Conservation (phyloP, 257 asterid species). For the Jacaranda copaia region DNA sequence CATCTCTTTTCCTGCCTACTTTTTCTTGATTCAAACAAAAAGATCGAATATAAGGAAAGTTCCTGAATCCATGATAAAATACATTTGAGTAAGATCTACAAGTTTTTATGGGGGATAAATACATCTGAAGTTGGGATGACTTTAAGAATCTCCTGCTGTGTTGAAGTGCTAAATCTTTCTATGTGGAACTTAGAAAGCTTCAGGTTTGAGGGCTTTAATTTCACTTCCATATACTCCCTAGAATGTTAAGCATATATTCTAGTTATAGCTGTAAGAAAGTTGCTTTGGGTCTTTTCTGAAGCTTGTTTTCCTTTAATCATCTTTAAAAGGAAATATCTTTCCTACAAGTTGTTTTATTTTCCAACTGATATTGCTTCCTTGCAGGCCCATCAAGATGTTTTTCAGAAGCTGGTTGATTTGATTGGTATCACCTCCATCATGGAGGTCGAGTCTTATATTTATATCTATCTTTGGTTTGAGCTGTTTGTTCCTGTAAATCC, state of each 20-base stretch:
- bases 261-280: background rate
- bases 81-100: background rate
- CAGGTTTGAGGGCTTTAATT: conserved; percentile 9
- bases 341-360: conserved; percentile 5
- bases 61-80: background rate
- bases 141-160: conserved; percentile 7
- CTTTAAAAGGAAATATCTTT: background rate
- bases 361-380: conserved; percentile 27
- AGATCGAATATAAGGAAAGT: background rate
- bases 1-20: background rate
- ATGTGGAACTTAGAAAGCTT: conserved; percentile 7
- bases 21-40: conserved; percentile 9
- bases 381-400: conserved; percentile 90
- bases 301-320: conserved; percentile 22
- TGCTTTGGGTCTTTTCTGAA: conserved; percentile 10
- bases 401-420: conserved; percentile 91
- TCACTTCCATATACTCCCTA: background rate
- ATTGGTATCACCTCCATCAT: conserved; percentile 96
- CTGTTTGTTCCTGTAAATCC: conserved; percentile 26
- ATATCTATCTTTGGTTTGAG: conserved; percentile 12
- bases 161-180: background rate
- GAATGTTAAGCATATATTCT: conserved; percentile 6
- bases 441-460: conserved; percentile 75
- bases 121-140: background rate
- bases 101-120: conserved; percentile 14